Evolutionary conservation across 2,329 filamentous ascomycete species (phyloP).

Genomic region (Epichloe aotearoae): DNA sequence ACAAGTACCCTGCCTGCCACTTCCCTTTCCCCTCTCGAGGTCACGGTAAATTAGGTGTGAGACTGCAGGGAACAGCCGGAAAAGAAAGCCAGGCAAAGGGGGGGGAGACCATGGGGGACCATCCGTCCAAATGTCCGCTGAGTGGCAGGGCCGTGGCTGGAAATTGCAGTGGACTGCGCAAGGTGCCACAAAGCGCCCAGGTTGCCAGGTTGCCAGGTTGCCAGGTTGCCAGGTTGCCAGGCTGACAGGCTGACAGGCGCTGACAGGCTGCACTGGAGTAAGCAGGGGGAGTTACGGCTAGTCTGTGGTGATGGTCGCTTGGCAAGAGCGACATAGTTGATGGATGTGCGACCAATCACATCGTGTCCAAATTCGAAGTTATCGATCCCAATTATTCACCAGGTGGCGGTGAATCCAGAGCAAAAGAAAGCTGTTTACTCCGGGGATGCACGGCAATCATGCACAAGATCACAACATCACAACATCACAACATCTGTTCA

Average conservation of each 20-base stretch:
- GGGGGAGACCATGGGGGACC: neutral
- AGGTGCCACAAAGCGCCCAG: conserved; percentile 1
- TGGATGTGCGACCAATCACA: too few species aligned
- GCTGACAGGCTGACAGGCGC: neutral
- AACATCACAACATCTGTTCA: too few species aligned
- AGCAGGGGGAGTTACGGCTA: neutral
- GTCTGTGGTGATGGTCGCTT: too few species aligned
- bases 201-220: neutral
- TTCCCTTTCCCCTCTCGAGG: neutral
- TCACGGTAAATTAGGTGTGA: neutral
- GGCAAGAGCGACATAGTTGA: too few species aligned
- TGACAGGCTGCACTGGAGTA: neutral
- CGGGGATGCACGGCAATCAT: too few species aligned
- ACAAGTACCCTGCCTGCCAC: neutral
- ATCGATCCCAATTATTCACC: too few species aligned
- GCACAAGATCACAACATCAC: too few species aligned
- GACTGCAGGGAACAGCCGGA: neutral
- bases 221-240: neutral
- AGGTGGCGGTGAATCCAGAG: too few species aligned
- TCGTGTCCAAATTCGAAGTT: too few species aligned
- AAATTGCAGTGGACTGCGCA: conserved; percentile 6
- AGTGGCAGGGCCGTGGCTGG: conserved; percentile 2
- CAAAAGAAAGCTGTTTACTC: too few species aligned
- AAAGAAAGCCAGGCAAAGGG: neutral
- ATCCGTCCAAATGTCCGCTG: neutral